A percentile compares a stretch with the other conserved stretches of the same genome.
Evolutionary conservation across 2,329 filamentous ascomycete species (phyloP).

Genomic region (Xylariaceae sp.): DNA sequence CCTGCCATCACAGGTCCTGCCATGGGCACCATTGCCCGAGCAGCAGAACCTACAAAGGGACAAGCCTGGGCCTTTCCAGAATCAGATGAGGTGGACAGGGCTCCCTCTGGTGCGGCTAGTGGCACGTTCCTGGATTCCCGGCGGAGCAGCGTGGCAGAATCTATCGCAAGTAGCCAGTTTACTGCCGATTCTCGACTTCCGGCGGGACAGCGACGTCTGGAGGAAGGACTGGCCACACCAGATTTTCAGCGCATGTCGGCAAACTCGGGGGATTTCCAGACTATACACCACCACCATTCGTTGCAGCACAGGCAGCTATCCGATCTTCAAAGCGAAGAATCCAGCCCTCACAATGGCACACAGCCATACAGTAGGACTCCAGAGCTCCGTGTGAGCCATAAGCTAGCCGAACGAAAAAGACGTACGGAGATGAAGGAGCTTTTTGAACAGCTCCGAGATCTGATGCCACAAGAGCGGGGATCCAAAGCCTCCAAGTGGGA

Average conservation of each 20-base stretch:
- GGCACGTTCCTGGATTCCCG: slow-evolving; percentile 59
- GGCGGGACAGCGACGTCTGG: slow-evolving; percentile 66
- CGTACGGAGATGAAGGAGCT: slow-evolving; percentile 85
- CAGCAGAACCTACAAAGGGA: slow-evolving; percentile 75
- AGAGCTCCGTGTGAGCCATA: slow-evolving; percentile 78
- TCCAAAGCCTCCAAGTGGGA: slow-evolving; percentile 90
- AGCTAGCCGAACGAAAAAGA: slow-evolving; percentile 78
- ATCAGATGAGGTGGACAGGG: slow-evolving; percentile 54
- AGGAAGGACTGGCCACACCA: slow-evolving; percentile 47
- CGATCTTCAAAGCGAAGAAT: slow-evolving; percentile 60
- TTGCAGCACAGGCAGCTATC: slow-evolving; percentile 71
- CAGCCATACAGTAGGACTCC: slow-evolving; percentile 81
- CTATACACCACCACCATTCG: slow-evolving; percentile 70
- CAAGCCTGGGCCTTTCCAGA: slow-evolving; percentile 83
- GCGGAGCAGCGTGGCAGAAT: slow-evolving; percentile 72
- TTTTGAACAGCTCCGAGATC: slow-evolving; percentile 73
- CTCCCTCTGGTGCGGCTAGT: slow-evolving; percentile 43
- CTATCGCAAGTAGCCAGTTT: slow-evolving; percentile 74
- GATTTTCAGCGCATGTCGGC: slow-evolving; percentile 48
- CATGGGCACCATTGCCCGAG: slow-evolving; percentile 61
- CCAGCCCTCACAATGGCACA: slow-evolving; percentile 47
- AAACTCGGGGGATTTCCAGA: slow-evolving; percentile 52
- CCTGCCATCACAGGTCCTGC: slow-evolving; percentile 72
- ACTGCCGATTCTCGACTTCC: slow-evolving; percentile 71
- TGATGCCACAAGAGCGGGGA: slow-evolving; percentile 76